Evolutionary conservation across 345 rosid species (phyloP).

Genomic region (Anastatica hierochuntica): DNA sequence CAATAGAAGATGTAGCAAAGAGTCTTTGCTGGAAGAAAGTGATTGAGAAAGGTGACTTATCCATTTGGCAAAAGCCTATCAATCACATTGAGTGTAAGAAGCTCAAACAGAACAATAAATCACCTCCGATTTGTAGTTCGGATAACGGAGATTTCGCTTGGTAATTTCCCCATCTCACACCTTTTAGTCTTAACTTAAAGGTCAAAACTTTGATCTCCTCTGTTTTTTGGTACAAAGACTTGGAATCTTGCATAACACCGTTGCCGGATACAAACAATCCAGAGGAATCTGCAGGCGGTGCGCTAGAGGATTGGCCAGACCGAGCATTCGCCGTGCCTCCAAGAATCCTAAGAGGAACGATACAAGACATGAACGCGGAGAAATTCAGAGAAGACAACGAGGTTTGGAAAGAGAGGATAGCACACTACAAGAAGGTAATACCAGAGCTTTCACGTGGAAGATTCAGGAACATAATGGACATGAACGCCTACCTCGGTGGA

Average conservation of each 20-base stretch:
- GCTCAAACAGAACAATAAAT: slow-evolving; percentile 36
- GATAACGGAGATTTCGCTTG: slow-evolving; percentile 66
- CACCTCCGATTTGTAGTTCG: slow-evolving; percentile 60
- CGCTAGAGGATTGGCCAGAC: slow-evolving; percentile 76
- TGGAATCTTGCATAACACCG: slow-evolving; percentile 80
- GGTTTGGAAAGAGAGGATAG: slow-evolving; percentile 64
- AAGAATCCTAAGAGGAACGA: slow-evolving; percentile 57
- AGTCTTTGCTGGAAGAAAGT: slow-evolving; percentile 93
- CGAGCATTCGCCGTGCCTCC: slow-evolving; percentile 77
- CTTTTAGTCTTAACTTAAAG: background rate
- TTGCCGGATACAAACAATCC: slow-evolving; percentile 56
- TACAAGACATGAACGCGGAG: slow-evolving; percentile 55
- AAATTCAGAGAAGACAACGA: slow-evolving; percentile 67
- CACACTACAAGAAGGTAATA: slow-evolving; percentile 50
- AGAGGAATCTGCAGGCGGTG: slow-evolving; percentile 80
- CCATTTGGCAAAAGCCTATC: slow-evolving; percentile 77
- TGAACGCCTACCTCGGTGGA: slow-evolving; percentile 91
- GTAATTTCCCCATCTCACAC: slow-evolving; percentile 27
- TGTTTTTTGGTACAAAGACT: slow-evolving; percentile 50
- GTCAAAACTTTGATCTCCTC: background rate
- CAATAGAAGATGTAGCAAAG: slow-evolving; percentile 74
- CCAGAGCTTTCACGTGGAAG: slow-evolving; percentile 52
- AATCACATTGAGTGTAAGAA: slow-evolving; percentile 69
- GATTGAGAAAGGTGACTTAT: slow-evolving; percentile 55
- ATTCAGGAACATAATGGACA: slow-evolving; percentile 85